A percentile compares a stretch with the other conserved stretches of the same genome.
Conservation (phyloP, 768 basidiomycete genomes). For the Tulasnella calospora region DNA sequence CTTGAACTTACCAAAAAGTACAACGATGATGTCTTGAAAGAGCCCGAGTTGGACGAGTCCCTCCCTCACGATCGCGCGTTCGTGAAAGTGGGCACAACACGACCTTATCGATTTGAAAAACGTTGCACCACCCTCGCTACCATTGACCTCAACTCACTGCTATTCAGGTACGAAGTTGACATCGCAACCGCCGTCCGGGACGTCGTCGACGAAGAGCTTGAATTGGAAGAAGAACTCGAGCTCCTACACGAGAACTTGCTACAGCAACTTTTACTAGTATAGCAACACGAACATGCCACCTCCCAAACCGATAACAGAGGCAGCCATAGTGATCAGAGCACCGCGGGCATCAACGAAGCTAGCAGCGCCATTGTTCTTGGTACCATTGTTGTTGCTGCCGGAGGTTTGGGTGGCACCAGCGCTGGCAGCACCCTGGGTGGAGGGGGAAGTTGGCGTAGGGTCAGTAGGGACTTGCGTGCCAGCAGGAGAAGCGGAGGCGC, state of each 20-base stretch:
- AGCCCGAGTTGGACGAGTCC: slow-evolving; percentile 91
- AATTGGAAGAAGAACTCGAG: slow-evolving; percentile 86
- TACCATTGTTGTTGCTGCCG: neutral
- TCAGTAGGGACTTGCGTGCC: neutral
- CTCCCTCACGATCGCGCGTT: slow-evolving; percentile 93
- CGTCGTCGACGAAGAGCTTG: slow-evolving; percentile 87
- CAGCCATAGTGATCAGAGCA: neutral
- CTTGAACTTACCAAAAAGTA: slow-evolving; percentile 97
- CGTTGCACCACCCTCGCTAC: slow-evolving; percentile 95
- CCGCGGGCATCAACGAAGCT: neutral
- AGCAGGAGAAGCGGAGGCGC: slow-evolving; percentile 53
- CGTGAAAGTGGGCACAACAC: slow-evolving; percentile 96
- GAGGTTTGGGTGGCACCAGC: neutral
- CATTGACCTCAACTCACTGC: slow-evolving; percentile 87
- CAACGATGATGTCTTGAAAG: slow-evolving; percentile 74
- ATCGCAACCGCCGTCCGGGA: slow-evolving; percentile 97
- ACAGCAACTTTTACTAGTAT: no score
- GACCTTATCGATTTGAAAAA: slow-evolving; percentile 95
- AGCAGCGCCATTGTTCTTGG: neutral
- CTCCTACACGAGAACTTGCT: no score
- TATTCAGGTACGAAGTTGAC: slow-evolving; percentile 98
- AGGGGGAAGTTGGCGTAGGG: neutral
- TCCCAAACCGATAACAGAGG: slow-evolving; percentile 10
- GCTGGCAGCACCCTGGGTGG: slow-evolving; percentile 2
- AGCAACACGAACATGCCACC: slow-evolving; percentile 18